These are phyloP conservation scores for Metschnikowia lachancei DNA, from an alignment of 805 yeast species.

Conservation along the genomic window DNA sequence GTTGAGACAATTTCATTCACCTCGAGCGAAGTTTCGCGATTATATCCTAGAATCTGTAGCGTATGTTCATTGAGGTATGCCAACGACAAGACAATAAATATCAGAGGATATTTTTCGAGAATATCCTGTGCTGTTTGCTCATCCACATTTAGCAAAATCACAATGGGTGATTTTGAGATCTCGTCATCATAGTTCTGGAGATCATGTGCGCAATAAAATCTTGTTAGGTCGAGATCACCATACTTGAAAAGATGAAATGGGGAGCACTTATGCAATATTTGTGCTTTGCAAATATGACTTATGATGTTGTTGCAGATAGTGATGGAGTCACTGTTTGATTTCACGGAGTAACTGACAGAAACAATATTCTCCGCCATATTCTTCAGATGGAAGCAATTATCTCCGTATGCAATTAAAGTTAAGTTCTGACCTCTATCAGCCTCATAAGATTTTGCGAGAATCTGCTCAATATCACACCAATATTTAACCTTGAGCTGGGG, in stretches of 20 bases:
- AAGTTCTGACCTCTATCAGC: slow-evolving; percentile 25
- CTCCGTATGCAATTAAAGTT: slow-evolving; percentile 27
- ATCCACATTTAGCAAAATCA: slow-evolving; percentile 60
- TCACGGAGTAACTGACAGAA: slow-evolving; percentile 30
- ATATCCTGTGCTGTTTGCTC: slow-evolving; percentile 31
- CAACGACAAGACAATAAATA: slow-evolving; percentile 51
- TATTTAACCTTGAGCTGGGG: slow-evolving; percentile 68
- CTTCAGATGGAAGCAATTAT: slow-evolving; percentile 26
- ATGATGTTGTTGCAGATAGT: slow-evolving; percentile 41
- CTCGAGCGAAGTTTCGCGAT: slow-evolving; percentile 15
- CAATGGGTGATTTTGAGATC: slow-evolving; percentile 57
- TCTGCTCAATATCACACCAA: slow-evolving; percentile 62
- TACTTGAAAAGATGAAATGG: slow-evolving; percentile 83
- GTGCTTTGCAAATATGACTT: slow-evolving; percentile 63
- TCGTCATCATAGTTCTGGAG: slow-evolving; percentile 50
- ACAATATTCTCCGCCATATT: slow-evolving; percentile 19
- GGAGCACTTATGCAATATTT: slow-evolving; percentile 69
- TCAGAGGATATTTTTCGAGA: slow-evolving; percentile 34
- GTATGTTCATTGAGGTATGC: slow-evolving; percentile 35
- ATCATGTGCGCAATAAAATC: slow-evolving; percentile 74
- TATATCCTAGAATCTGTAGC: slow-evolving; percentile 13
- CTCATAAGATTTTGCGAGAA: slow-evolving; percentile 48
- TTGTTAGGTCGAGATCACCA: slow-evolving; percentile 26
- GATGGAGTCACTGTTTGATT: slow-evolving; percentile 9
- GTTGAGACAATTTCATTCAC: slow-evolving; percentile 25